Conservation (phyloP, 257 asterid genomes). For the Petunia axillaris region DNA sequence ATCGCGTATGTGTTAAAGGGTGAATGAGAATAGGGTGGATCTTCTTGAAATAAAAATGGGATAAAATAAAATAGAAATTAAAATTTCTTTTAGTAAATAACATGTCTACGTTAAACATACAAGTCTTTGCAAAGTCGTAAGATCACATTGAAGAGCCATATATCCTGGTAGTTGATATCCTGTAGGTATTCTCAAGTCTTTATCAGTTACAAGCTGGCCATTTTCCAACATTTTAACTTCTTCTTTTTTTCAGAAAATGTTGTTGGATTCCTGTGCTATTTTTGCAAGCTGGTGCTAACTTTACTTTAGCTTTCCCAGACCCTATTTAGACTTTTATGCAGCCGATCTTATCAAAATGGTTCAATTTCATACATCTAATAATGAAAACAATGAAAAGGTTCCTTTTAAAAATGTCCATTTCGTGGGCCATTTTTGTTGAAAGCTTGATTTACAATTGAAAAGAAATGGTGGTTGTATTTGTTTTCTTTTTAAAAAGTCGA, state of each 20-base stretch:
- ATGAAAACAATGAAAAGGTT: not conserved
- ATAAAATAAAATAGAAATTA: too few species aligned
- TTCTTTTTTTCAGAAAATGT: not conserved
- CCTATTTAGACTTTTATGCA: not conserved
- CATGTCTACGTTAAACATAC: too few species aligned
- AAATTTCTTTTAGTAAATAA: too few species aligned
- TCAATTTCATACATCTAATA: not conserved
- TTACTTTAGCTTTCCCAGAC: not conserved
- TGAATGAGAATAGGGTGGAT: too few species aligned
- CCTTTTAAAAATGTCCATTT: not conserved
- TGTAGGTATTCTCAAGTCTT: not conserved
- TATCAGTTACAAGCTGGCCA: not conserved
- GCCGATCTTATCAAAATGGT: not conserved
- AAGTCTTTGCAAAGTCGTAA: too few species aligned
- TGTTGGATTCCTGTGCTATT: not conserved
- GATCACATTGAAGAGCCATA: too few species aligned
- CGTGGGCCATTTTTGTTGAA: not conserved
- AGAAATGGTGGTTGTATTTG: not conserved
- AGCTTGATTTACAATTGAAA: not conserved
- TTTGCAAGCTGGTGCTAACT: conserved; percentile 9
- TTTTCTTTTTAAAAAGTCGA: not conserved
- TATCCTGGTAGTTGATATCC: not conserved
- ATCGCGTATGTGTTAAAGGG: too few species aligned
- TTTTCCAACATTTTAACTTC: not conserved
- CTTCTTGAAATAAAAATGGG: too few species aligned